Conservation (phyloP, 179 eudicot genomes). For the Drosera spatulata region DNA sequence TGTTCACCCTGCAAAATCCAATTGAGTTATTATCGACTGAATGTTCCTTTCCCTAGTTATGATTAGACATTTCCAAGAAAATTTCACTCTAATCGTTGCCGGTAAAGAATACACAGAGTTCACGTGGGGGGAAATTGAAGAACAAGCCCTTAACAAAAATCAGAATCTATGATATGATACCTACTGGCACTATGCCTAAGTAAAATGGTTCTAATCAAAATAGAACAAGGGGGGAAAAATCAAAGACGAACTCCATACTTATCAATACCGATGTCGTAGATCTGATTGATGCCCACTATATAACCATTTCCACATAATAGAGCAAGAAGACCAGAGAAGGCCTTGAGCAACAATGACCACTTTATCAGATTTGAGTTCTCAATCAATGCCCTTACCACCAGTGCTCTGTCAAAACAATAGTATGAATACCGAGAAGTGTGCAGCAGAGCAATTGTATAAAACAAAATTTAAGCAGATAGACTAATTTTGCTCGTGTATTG, state of each 20-base stretch:
- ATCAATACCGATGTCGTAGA: constrained; percentile 99
- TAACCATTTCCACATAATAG: constrained; percentile 95
- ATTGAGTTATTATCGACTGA: neutral
- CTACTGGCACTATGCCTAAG: too few relatives aligned
- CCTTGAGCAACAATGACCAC: constrained; percentile 85
- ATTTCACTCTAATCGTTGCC: neutral
- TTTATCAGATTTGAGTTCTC: constrained; percentile 83
- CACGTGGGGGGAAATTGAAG: too few relatives aligned
- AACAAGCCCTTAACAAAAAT: too few relatives aligned
- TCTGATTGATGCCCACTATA: constrained; percentile 98
- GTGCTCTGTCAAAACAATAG: constrained; percentile 54
- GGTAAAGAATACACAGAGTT: too few relatives aligned
- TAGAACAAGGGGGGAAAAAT: neutral
- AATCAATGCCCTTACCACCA: constrained; percentile 80
- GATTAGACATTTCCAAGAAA: neutral
- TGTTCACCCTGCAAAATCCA: constrained; percentile 72
- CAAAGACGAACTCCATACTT: constrained; percentile 55
- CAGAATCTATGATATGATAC: too few relatives aligned
- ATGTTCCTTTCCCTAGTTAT: neutral
- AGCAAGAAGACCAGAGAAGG: constrained; percentile 80
- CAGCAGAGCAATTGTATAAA: constrained; percentile 4
- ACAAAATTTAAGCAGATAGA: neutral
- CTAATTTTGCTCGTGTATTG: neutral
- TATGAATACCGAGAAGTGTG: constrained; percentile 7
- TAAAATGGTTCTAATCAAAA: too few relatives aligned